A percentile compares a stretch with the other conserved stretches of the same genome.
Evolutionary conservation across 2,329 filamentous ascomycete species (phyloP).

Genomic region (Ophiostoma tasmaniense): DNA sequence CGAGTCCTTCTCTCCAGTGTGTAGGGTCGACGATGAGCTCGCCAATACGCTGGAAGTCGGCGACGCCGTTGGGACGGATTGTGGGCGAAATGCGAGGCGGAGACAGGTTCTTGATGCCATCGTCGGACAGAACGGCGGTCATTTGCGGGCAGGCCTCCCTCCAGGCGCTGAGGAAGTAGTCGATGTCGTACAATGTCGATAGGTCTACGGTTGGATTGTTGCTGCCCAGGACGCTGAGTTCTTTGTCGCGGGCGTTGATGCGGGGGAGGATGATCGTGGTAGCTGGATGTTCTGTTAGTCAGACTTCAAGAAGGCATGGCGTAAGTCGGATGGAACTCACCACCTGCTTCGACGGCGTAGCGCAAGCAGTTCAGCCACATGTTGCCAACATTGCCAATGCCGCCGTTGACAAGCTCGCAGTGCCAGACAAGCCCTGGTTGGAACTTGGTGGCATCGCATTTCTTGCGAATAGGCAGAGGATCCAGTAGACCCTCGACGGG

Average conservation of each 20-base stretch:
- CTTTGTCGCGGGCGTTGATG: conserved; percentile 21
- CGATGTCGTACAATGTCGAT: conserved; percentile 16
- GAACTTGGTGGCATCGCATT: conserved; percentile 28
- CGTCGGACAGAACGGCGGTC: conserved; percentile 17
- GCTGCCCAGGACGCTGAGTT: conserved; percentile 17
- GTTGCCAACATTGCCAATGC: conserved; percentile 31
- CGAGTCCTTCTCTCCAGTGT: conserved; percentile 21
- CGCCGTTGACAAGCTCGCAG: conserved; percentile 30
- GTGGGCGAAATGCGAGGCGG: not conserved
- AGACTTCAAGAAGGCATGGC: not conserved
- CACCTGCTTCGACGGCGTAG: conserved; percentile 28
- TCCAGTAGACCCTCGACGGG: conserved; percentile 21
- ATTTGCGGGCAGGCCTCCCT: conserved; percentile 19
- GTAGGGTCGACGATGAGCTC: conserved; percentile 21
- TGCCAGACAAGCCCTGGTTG: conserved; percentile 30
- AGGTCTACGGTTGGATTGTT: conserved; percentile 14
- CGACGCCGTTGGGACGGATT: conserved; percentile 9
- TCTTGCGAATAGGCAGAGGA: conserved; percentile 17
- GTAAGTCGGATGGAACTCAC: not conserved
- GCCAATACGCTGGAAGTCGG: conserved; percentile 11
- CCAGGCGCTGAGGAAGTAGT: conserved; percentile 19
- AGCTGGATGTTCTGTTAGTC: conserved; percentile 7
- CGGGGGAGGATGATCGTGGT: conserved; percentile 22
- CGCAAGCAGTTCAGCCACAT: conserved; percentile 31
- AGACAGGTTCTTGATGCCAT: conserved; percentile 14